Evolutionary conservation across 2,329 filamentous ascomycete species (phyloP), one percentile per base, ranked within the genome.

Genomic region (Aaosphaeria arxii): DNA sequence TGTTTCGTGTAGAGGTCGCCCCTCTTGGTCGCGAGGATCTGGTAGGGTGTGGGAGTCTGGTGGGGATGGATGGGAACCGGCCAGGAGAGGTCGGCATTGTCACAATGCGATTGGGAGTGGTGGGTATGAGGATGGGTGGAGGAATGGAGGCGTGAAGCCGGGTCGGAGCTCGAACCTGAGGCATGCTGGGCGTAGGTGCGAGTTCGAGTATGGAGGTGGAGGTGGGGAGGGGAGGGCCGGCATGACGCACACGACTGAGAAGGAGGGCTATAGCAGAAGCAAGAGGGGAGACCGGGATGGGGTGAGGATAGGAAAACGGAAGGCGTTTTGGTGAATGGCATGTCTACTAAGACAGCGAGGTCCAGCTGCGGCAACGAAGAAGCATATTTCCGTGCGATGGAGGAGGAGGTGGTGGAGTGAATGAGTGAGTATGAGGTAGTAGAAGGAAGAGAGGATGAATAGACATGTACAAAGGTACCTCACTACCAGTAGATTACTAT

Each of bases 1-100:
- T 79, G 74, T 71, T 99, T 97, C 53, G 82, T 86, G 70, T 99
- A 97, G 2, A 84, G 80, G 11, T 83, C 84, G 48, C 76, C 75
- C 57, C 74, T 81, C 46, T 76, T 72, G 54, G 81, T 74, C 31
- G 81, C 77, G 62, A 97, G 85, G 64, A 99, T 89, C 63, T 97
- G 89, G 74, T 99, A 97, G 1, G 94, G 94, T 0, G 91, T 92
- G 1, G 88, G 89, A 29, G 68, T 63, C 11, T 67, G 54, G 41
- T 71, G 71, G 11, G 73, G 74, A 46, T 49, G 61, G 17, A 59
- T 46, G 24, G 61, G 53, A 7, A 61, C 62, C 17, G 69, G 69
- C 69, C 69, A 71, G 46, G 44, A 53, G 40, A 61, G 56, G 48
- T 64, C 63, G 33, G 51, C 36, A 32, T 60, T 53, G 11, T 56